Conservation (phyloP, 2,329 filamentous ascomycete genomes). For the Cyphellophora europaea region DNA sequence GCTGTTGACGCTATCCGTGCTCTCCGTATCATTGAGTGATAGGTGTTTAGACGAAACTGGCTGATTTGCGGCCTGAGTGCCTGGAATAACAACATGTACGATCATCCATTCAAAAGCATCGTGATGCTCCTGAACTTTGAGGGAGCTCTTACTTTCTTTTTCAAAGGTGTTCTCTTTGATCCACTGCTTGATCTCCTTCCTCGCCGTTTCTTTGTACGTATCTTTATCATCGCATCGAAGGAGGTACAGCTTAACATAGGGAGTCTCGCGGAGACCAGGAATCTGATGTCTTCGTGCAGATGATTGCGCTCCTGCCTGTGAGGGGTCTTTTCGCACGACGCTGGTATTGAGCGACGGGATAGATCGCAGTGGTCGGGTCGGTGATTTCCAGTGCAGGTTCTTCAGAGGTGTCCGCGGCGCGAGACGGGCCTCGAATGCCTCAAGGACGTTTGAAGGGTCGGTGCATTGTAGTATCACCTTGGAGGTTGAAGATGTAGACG, state of each 20-base stretch:
- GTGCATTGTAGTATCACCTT: conserved; percentile 89
- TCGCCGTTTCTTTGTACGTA: conserved; percentile 71
- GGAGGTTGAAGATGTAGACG: conserved; percentile 15
- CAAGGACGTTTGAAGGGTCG: conserved; percentile 83
- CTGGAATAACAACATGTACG: conserved; percentile 82
- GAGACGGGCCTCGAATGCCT: conserved; percentile 67
- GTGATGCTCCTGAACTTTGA: conserved; percentile 74
- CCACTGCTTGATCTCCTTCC: conserved; percentile 81
- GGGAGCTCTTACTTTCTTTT: conserved; percentile 23
- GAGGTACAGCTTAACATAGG: conserved; percentile 84
- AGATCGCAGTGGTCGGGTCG: conserved; percentile 79
- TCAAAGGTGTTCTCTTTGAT: conserved; percentile 51
- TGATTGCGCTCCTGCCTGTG: conserved; percentile 21
- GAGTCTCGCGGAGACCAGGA: conserved; percentile 81
- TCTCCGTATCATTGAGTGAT: conserved; percentile 37
- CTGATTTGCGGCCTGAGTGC: conserved; percentile 70
- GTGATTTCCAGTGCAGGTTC: conserved; percentile 95
- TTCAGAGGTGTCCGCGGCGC: conserved; percentile 74
- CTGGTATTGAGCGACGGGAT: conserved; percentile 90
- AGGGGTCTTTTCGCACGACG: conserved; percentile 55
- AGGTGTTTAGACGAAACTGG: conserved; percentile 48
- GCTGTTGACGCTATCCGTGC: conserved; percentile 55
- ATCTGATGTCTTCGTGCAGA: conserved; percentile 75
- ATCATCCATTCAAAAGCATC: conserved; percentile 96
- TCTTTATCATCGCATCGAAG: conserved; percentile 94